phyloP scores from a whole-genome alignment of 2,329 filamentous ascomycete genomes.

The Thelonectria rubi region DNA sequence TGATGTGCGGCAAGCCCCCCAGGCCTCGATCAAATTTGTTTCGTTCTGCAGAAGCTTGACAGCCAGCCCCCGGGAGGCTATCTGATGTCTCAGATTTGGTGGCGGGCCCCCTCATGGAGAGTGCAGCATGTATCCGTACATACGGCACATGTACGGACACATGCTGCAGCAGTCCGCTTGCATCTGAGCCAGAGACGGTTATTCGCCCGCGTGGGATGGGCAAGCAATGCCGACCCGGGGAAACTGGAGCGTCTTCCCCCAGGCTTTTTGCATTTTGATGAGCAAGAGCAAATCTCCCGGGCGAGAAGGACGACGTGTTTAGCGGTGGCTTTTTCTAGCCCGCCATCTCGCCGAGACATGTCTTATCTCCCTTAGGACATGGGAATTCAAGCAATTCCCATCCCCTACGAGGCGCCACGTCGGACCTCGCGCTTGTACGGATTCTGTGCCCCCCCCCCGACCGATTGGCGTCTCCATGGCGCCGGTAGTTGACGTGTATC shows the following conservation, averaged over 20 bases:
- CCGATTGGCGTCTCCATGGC: slow-evolving; percentile 25
- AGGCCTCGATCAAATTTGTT: slow-evolving; percentile 1
- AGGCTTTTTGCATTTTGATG: slow-evolving; percentile 10
- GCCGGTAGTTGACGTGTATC: slow-evolving; percentile 24
- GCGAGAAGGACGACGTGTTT: background rate
- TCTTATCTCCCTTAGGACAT: slow-evolving; percentile 32
- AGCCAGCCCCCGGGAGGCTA: slow-evolving; percentile 26
- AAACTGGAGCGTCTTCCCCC: slow-evolving; percentile 11
- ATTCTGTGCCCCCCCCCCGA: background rate
- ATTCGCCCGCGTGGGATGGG: background rate
- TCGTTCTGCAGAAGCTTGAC: slow-evolving; percentile 5
- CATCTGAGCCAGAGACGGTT: slow-evolving; percentile 25
- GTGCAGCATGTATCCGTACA: background rate
- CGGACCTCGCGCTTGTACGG: slow-evolving; percentile 18
- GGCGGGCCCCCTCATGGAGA: background rate
- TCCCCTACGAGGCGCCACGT: slow-evolving; percentile 27
- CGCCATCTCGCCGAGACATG: slow-evolving; percentile 39
- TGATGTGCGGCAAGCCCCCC: background rate
- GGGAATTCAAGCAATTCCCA: slow-evolving; percentile 37
- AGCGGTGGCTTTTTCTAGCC: slow-evolving; percentile 28
- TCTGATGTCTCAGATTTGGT: slow-evolving; percentile 30
- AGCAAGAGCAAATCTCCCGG: slow-evolving; percentile 12
- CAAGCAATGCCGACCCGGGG: slow-evolving; percentile 5
- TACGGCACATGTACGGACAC: too few species aligned
- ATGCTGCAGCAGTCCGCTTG: slow-evolving; percentile 17